phyloP scores from a whole-genome alignment of 2,329 filamentous ascomycete genomes.

The Trichophyton simii region DNA sequence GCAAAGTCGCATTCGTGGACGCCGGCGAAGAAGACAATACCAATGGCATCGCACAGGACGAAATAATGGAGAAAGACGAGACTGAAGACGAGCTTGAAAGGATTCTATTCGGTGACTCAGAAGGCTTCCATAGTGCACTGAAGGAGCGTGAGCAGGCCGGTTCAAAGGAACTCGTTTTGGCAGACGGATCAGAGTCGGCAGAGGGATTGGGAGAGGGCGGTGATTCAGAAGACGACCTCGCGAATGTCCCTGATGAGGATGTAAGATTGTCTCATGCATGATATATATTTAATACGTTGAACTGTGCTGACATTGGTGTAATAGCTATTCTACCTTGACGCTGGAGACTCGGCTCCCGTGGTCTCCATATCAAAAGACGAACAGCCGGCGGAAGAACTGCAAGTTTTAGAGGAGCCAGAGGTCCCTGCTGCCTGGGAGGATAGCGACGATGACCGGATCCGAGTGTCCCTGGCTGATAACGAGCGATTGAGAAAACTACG shows the following conservation, averaged over 20 bases:
- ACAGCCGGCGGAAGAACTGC: conserved; percentile 16
- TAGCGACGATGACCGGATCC: conserved; percentile 83
- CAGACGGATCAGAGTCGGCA: conserved; percentile 22
- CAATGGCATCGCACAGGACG: background rate
- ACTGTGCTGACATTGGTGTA: conserved; percentile 5
- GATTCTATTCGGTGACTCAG: conserved; percentile 74
- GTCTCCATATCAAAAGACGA: conserved; percentile 14
- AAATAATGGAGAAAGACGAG: conserved; percentile 49
- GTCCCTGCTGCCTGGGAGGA: conserved; percentile 58
- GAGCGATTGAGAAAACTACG: conserved; percentile 72
- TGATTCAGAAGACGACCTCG: conserved; percentile 42
- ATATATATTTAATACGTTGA: background rate
- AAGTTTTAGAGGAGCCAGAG: background rate
- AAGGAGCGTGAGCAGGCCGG: conserved; percentile 43
- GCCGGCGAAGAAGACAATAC: background rate
- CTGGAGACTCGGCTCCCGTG: conserved; percentile 34
- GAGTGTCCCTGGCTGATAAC: conserved; percentile 66
- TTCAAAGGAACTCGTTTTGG: conserved; percentile 26
- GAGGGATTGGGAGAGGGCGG: conserved; percentile 32
- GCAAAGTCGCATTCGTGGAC: background rate
- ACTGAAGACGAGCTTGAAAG: conserved; percentile 77
- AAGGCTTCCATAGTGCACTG: conserved; percentile 66
- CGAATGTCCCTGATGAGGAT: conserved; percentile 62
- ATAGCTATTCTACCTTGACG: conserved; percentile 70
- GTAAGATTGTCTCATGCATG: conserved; percentile 26